Base-by-base conservation (phyloP, 495 filamentous ascomycete species). In the Tuber melanosporum region DNA sequence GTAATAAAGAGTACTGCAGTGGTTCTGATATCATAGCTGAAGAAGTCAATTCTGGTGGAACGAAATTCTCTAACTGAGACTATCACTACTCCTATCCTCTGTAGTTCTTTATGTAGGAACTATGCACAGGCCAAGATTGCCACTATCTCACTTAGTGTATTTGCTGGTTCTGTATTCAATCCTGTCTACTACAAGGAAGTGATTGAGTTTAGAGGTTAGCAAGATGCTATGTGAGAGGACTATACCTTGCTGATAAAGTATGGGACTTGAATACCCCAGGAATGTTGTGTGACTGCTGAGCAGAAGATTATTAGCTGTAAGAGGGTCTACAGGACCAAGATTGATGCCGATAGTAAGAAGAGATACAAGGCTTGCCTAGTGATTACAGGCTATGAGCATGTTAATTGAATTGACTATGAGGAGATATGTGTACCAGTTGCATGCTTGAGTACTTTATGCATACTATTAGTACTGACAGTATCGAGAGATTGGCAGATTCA, bases 351-450 rank as follows among this genome's bases (percentile, higher is more conserved):
- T 43, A 43, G 74, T 1, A 74, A 36, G 1, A 77, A 43, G n/a
- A 32, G 76, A 39, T 82, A 72, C 41, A 79, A 82, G 39, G 79
- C 73, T 0, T 20, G 74, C 22, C 52, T 82, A 15, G 80, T 80
- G 1, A 57, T 78, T 26, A 74, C 74, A 69, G 76, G 76, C 9
- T 82, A 57, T 36, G 19, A 80, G 39, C 78, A 82, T 57, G 41
- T 57, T 1, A 42, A 75, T 42, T 74, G 79, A 17, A 72, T 77
- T 26, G 76, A 82, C 17, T 80, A 52, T 32, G 17, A 71, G 2
- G 79, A 82, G n/a, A 82, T 75, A 22, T 80, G 70, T 70, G 73
- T 75, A 9, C 80, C 73, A 6, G 78, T 80, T 10, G 52, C 71
- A 0, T 70, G 75, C 32, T 39, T 78, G 0, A 62, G 72, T 19